A percentile compares a stretch with the other conserved stretches of the same genome.
phyloP scores from a whole-genome alignment of 140 eudicot species.

The Oenanthe javanica region DNA sequence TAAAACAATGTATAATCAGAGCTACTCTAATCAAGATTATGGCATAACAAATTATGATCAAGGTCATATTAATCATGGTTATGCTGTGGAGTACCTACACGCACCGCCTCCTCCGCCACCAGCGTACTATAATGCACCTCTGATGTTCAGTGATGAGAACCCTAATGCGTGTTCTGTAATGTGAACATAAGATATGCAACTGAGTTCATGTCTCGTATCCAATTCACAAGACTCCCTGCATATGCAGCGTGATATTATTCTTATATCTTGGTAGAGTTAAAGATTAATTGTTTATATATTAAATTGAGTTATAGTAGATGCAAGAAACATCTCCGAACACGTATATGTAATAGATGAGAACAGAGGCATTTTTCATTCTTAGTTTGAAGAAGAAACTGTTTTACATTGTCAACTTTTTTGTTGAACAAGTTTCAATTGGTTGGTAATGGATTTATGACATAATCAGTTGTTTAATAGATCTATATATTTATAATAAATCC shows the following conservation, averaged over 20 bases:
- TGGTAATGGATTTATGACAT: neutral
- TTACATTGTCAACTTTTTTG: neutral
- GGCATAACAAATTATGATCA: neutral
- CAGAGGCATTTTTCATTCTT: neutral
- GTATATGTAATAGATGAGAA: neutral
- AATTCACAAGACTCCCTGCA: neutral
- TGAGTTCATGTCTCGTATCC: neutral
- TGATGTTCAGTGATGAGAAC: constrained; percentile 87
- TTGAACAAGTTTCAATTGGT: neutral
- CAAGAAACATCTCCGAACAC: neutral
- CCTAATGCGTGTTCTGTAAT: constrained; percentile 84
- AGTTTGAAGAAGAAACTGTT: neutral
- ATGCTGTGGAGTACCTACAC: constrained; percentile 17
- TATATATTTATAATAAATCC: neutral
- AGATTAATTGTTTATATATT: constrained; percentile 5
- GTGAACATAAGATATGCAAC: constrained; percentile 22
- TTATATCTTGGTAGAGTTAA: neutral
- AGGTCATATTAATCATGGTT: constrained; percentile 21
- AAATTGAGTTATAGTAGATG: neutral
- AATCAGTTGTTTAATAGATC: neutral
- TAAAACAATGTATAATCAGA: constrained; percentile 19
- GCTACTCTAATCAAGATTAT: constrained; percentile 35
- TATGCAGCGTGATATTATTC: no score
- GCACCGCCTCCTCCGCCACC: constrained; percentile 32
- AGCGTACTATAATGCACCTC: constrained; percentile 22